phyloP scores from a whole-genome alignment of 768 basidiomycete genomes.

The Mycena kentingensis region DNA sequence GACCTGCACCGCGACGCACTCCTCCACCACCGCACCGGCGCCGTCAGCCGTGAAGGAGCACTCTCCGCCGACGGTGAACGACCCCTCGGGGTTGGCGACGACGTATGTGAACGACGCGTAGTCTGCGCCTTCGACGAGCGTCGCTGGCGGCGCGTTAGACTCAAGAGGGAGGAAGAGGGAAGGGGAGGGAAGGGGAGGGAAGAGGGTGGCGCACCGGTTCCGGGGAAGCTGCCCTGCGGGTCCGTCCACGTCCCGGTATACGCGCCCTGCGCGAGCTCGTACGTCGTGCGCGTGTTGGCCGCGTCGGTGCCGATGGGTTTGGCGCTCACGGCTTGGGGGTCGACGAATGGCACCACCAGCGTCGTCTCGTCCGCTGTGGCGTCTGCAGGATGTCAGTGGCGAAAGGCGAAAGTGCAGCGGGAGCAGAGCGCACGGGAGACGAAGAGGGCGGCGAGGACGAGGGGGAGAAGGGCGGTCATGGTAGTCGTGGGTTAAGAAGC shows the following conservation, averaged over 20 bases:
- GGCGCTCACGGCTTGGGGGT: slow-evolving; percentile 17
- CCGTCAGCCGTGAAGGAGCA: slow-evolving; percentile 28
- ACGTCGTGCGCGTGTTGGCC: slow-evolving; percentile 13
- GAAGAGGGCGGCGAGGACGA: slow-evolving; percentile 6
- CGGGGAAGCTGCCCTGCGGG: slow-evolving; percentile 19
- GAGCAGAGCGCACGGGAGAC: slow-evolving; percentile 5
- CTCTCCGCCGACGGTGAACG: slow-evolving; percentile 22
- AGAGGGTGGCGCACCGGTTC: slow-evolving; percentile 15
- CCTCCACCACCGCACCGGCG: slow-evolving; percentile 12
- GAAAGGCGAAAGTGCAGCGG: not conserved
- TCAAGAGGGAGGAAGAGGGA: not conserved
- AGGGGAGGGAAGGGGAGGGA: not conserved
- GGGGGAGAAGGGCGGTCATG: slow-evolving; percentile 14
- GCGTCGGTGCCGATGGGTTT: slow-evolving; percentile 18
- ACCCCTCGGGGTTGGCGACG: slow-evolving; percentile 12
- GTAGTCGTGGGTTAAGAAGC: not conserved
- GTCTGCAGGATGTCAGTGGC: slow-evolving; percentile 2
- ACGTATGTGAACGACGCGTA: slow-evolving; percentile 42
- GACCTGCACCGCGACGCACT: slow-evolving; percentile 26
- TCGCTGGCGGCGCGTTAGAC: no score
- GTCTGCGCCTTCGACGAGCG: slow-evolving; percentile 45
- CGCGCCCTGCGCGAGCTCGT: slow-evolving; percentile 16
- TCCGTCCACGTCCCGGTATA: slow-evolving; percentile 19
- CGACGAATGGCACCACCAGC: slow-evolving; percentile 16
- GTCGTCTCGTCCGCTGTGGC: slow-evolving; percentile 12